Conservation (phyloP, 2,329 filamentous ascomycete genomes). For the Pseudofabraea citricarpa region DNA sequence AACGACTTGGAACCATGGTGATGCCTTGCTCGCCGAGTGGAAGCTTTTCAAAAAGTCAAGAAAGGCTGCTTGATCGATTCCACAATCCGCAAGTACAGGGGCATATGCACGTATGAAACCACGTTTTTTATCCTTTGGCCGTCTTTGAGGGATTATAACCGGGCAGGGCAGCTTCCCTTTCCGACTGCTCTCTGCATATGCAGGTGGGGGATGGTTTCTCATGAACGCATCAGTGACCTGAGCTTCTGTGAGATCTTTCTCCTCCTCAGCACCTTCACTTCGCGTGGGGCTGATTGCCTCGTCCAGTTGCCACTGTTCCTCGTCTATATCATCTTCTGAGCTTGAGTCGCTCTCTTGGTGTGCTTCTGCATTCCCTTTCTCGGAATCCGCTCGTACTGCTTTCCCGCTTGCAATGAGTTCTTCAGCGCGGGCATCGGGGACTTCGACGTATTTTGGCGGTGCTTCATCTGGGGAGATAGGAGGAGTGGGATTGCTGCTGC, state of each 20-base stretch:
- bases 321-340: constrained; percentile 18
- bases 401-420: constrained; percentile 14
- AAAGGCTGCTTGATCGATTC: constrained; percentile 43
- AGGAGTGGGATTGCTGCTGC: constrained; percentile 1
- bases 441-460: constrained; percentile 19
- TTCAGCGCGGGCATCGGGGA: constrained; percentile 12
- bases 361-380: constrained; percentile 6
- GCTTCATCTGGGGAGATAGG: constrained; percentile 4
- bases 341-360: not conserved
- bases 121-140: constrained; percentile 40
- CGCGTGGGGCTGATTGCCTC: constrained; percentile 9
- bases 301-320: constrained; percentile 22
- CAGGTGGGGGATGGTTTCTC: constrained; percentile 13
- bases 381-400: constrained; percentile 10
- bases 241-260: constrained; percentile 2
- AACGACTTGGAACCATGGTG: constrained; percentile 33
- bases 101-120: constrained; percentile 51
- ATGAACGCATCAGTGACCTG: constrained; percentile 15
- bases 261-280: not conserved
- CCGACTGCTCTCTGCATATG: constrained; percentile 3
- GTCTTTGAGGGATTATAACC: constrained; percentile 46
- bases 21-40: constrained; percentile 29
- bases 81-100: constrained; percentile 38
- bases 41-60: constrained; percentile 43
- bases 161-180: constrained; percentile 32